A percentile compares a stretch with the other conserved stretches of the same genome.
phyloP scores from a whole-genome alignment of 441 rosid genomes.

The Populus hybrid region DNA sequence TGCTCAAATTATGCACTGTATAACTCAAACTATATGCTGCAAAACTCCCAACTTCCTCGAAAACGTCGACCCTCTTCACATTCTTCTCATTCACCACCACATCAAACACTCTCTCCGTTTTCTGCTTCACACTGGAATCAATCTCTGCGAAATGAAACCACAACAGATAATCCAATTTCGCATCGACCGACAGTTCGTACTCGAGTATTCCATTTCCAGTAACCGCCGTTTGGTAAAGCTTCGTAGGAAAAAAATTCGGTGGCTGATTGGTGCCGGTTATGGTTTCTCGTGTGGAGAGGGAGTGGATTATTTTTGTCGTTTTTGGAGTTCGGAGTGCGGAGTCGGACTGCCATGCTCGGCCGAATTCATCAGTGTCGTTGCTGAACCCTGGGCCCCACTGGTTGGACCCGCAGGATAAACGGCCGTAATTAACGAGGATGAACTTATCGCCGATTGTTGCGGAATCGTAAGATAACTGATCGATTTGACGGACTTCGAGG shows the following conservation, averaged over 20 bases:
- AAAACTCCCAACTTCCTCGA: slow-evolving; percentile 60
- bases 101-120: slow-evolving; percentile 75
- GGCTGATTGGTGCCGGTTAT: slow-evolving; percentile 49
- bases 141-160: slow-evolving; percentile 98
- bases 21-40: slow-evolving; percentile 56
- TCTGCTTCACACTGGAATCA: slow-evolving; percentile 56
- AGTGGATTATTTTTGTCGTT: slow-evolving; percentile 21
- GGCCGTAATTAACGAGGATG: slow-evolving; percentile 79
- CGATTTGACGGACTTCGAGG: slow-evolving; percentile 65
- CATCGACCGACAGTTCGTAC: slow-evolving; percentile 72
- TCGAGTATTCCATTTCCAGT: slow-evolving; percentile 44
- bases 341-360: slow-evolving; percentile 92
- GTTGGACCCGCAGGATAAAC: slow-evolving; percentile 63
- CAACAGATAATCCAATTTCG: slow-evolving; percentile 84
- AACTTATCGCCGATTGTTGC: slow-evolving; percentile 37
- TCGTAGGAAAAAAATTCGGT: slow-evolving; percentile 91
- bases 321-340: slow-evolving; percentile 26
- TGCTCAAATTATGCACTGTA: slow-evolving; percentile 64
- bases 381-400: slow-evolving; percentile 98
- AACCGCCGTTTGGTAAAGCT: slow-evolving; percentile 79
- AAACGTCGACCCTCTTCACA: slow-evolving; percentile 73
- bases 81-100: slow-evolving; percentile 61
- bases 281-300: slow-evolving; percentile 40
- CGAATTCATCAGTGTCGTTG: slow-evolving; percentile 68
- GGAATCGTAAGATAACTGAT: slow-evolving; percentile 63